Conservation (phyloP, 148 eudicot genomes). For the Spergularia bocconei region DNA sequence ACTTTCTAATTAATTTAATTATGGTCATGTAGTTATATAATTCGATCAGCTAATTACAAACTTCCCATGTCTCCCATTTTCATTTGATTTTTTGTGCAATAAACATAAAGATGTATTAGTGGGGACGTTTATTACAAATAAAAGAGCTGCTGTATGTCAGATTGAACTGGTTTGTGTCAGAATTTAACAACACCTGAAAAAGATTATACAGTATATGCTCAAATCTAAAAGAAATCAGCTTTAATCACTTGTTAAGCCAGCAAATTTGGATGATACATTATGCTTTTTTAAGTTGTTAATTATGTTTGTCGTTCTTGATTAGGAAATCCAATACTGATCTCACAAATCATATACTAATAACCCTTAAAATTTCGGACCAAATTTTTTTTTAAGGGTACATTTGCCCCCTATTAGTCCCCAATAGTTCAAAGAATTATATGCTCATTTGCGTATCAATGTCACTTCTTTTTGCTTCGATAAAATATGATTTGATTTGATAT, state of each 20-base stretch:
- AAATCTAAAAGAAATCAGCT: not conserved
- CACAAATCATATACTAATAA: not conserved
- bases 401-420: too few relatives aligned
- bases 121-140: slow-evolving; percentile 7
- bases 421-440: too few relatives aligned
- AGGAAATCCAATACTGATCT: not conserved
- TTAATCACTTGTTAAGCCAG: slow-evolving; percentile 16
- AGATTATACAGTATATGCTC: slow-evolving; percentile 22
- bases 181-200: slow-evolving; percentile 28
- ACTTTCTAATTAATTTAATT: slow-evolving; percentile 7
- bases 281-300: not conserved
- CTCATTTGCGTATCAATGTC: not conserved
- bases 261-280: slow-evolving; percentile 29
- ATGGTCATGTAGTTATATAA: not conserved
- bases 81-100: not conserved
- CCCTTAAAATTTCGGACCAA: not conserved
- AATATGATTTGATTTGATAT: not conserved
- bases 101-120: not conserved
- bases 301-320: not conserved
- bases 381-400: slow-evolving; percentile 15
- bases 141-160: slow-evolving; percentile 14
- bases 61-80: slow-evolving; percentile 4
- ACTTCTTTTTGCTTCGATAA: not conserved
- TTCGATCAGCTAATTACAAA: slow-evolving; percentile 21
- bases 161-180: slow-evolving; percentile 34